These are phyloP conservation scores for Mycena rosella DNA, from an alignment of 768 basidiomycete genomes.

Conservation along the genomic window DNA sequence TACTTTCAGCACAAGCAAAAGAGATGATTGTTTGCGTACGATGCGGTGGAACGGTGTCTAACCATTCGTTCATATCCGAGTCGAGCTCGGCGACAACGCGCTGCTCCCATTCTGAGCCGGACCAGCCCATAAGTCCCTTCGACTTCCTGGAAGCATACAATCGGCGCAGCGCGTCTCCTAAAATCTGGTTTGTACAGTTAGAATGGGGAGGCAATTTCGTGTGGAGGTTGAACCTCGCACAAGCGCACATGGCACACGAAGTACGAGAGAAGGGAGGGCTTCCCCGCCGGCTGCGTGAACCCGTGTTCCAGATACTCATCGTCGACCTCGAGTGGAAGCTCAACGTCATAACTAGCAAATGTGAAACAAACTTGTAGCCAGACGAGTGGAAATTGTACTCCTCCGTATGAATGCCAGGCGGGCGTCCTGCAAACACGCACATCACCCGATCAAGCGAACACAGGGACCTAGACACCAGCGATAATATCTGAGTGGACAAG, in stretches of 20 bases:
- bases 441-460: neutral
- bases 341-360: slow-evolving; percentile 68
- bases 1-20: no score
- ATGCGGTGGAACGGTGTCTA: slow-evolving; percentile 68
- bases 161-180: slow-evolving; percentile 71
- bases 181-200: slow-evolving; percentile 48
- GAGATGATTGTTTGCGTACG: no score
- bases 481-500: no score
- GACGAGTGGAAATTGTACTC: neutral
- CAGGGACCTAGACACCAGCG: neutral
- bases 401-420: neutral
- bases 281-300: slow-evolving; percentile 73
- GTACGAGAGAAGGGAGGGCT: slow-evolving; percentile 65
- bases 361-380: neutral
- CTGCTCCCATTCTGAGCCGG: slow-evolving; percentile 70
- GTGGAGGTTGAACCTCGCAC: slow-evolving; percentile 45
- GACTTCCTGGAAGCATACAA: slow-evolving; percentile 60
- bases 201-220: neutral
- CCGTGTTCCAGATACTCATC: slow-evolving; percentile 62
- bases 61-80: slow-evolving; percentile 71
- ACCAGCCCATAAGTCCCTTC: slow-evolving; percentile 49
- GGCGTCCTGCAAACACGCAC: neutral
- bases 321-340: slow-evolving; percentile 71
- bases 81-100: slow-evolving; percentile 72
- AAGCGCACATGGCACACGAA: slow-evolving; percentile 70